Conservation (phyloP, 805 yeast species). For the Isabelozyma pseudorhagii region DNA sequence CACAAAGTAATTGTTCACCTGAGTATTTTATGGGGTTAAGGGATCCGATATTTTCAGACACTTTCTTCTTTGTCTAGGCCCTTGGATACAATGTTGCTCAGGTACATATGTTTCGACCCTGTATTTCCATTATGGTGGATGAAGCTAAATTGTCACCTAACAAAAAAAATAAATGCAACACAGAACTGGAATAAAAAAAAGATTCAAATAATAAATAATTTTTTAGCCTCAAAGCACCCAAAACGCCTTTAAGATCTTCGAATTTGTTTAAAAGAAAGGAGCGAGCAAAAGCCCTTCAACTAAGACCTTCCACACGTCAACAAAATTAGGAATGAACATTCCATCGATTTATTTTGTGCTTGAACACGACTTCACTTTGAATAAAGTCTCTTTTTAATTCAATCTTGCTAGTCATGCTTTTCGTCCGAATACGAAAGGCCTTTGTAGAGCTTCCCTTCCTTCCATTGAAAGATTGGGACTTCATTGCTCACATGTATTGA, state of each 20-base stretch:
- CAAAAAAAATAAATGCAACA: not conserved
- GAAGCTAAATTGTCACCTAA: too few relatives aligned
- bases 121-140: not conserved
- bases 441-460: too few relatives aligned
- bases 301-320: not conserved
- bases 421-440: too few relatives aligned
- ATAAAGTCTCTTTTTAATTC: too few relatives aligned
- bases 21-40: not conserved
- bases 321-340: not conserved
- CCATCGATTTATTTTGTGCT: not conserved
- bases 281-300: not conserved
- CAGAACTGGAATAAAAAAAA: not conserved
- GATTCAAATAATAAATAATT: not conserved
- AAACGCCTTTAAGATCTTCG: not conserved
- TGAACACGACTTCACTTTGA: not conserved
- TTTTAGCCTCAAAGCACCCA: not conserved
- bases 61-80: not conserved
- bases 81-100: too few relatives aligned
- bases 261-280: not conserved
- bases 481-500: too few relatives aligned
- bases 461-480: too few relatives aligned
- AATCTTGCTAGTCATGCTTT: not conserved
- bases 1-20: not conserved
- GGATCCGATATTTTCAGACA: not conserved
- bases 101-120: not conserved